Conservation (phyloP, 2,329 filamentous ascomycete species). For the Hypoxylon sp. region DNA sequence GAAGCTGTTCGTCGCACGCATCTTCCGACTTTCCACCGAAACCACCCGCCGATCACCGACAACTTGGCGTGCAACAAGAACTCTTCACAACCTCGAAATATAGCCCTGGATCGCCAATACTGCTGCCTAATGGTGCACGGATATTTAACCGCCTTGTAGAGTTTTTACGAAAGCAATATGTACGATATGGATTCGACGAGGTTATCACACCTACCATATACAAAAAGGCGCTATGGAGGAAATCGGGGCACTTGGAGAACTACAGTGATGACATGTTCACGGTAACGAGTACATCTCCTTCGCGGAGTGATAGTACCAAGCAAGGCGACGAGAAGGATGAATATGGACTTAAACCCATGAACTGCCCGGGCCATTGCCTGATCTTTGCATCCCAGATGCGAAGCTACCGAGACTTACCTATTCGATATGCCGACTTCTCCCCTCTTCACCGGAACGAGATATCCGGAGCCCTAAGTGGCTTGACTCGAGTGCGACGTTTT, state of each 20-base stretch:
- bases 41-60: slow-evolving; percentile 68
- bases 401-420: slow-evolving; percentile 90
- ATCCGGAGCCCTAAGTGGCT: slow-evolving; percentile 88
- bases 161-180: slow-evolving; percentile 87
- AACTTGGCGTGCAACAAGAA: slow-evolving; percentile 75
- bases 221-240: slow-evolving; percentile 88
- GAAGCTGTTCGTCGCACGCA: slow-evolving; percentile 54
- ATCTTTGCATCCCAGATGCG: slow-evolving; percentile 87
- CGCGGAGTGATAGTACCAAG: slow-evolving; percentile 55
- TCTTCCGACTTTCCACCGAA: slow-evolving; percentile 47
- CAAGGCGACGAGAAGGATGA: slow-evolving; percentile 56
- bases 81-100: slow-evolving; percentile 85
- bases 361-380: slow-evolving; percentile 94
- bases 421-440: slow-evolving; percentile 95
- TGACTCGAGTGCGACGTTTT: slow-evolving; percentile 94
- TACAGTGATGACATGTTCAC: slow-evolving; percentile 95
- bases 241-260: slow-evolving; percentile 89
- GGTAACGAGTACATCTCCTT: slow-evolving; percentile 71
- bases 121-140: slow-evolving; percentile 84
- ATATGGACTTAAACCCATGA: slow-evolving; percentile 92
- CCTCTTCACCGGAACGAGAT: slow-evolving; percentile 96
- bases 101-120: slow-evolving; percentile 88
- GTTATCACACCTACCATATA: slow-evolving; percentile 93
- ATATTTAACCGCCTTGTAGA: slow-evolving; percentile 87
- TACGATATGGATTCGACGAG: slow-evolving; percentile 87